Percentiles rank a stretch among this genome's conserved stretches.
Evolutionary conservation across 148 eudicot genomes (phyloP).

Genomic region (Spergularia marina): DNA sequence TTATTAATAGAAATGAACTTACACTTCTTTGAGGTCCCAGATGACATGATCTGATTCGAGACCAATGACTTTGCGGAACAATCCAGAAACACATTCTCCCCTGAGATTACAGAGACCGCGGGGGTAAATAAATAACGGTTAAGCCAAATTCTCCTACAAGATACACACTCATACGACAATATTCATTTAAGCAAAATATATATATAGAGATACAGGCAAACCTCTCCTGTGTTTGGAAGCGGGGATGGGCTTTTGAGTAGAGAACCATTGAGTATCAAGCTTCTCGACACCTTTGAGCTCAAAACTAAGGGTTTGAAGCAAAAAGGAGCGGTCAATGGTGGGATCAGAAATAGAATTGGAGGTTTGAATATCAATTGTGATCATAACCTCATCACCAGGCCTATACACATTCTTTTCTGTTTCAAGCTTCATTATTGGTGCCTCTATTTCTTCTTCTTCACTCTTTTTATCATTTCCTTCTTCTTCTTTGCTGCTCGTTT

Average conservation of each 20-base stretch:
- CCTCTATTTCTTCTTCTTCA: slow-evolving; percentile 19
- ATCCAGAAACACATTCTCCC: slow-evolving; percentile 88
- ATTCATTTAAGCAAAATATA: not conserved
- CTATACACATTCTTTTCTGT: slow-evolving; percentile 70
- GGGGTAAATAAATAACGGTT: not conserved
- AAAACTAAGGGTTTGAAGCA: slow-evolving; percentile 62
- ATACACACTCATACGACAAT: not conserved
- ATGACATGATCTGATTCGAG: slow-evolving; percentile 66
- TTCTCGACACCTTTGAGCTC: slow-evolving; percentile 84
- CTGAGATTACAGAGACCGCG: slow-evolving; percentile 32
- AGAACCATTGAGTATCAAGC: slow-evolving; percentile 84
- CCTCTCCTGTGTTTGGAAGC: slow-evolving; percentile 62
- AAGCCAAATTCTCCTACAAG: not conserved
- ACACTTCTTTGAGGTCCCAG: slow-evolving; percentile 72
- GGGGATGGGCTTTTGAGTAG: slow-evolving; percentile 48
- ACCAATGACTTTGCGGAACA: slow-evolving; percentile 55
- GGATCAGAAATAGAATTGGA: slow-evolving; percentile 22
- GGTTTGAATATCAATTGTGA: slow-evolving; percentile 56
- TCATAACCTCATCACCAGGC: slow-evolving; percentile 69
- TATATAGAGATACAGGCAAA: slow-evolving; percentile 17
- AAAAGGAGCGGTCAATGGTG: slow-evolving; percentile 32
- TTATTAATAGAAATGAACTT: slow-evolving; percentile 33
- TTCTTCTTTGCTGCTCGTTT: slow-evolving; percentile 26
- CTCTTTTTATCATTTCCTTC: slow-evolving; percentile 17
- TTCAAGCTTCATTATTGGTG: slow-evolving; percentile 47